Base-by-base conservation (phyloP, 495 filamentous ascomycete species). In the Lichina pygmaea region DNA sequence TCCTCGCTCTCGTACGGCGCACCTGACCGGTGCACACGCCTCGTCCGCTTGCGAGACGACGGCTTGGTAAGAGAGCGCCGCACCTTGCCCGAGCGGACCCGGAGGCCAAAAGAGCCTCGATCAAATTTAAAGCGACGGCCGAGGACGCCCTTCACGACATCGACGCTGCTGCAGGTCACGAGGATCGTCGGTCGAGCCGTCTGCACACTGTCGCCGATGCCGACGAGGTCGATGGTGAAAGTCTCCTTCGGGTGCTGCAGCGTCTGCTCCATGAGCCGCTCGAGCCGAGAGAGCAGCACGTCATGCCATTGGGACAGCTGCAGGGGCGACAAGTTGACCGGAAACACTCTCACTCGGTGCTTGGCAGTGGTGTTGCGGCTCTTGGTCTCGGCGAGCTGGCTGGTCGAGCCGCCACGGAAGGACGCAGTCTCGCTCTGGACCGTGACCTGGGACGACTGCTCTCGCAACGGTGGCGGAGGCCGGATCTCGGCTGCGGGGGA, bases 171-270 rank as follows among this genome's bases (percentile, higher is more conserved):
- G 52, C 65, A 67, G 11, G 57, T 62, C n/a, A 67, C 52, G 30
- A 67, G 52, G 32, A 65, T 62, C 2, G 65, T 67, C 13, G 62
- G 65, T 4, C 53, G 51, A 7, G 65, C 61, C 11, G 45, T 56
- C 8, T 54, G 50, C 36, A 50, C 52, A 6, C 58, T 59, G 39
- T 57, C 55, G 12, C 64, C 64, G 34, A 65, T 53, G n/a, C 55
- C 56, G 7, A 64, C 52, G 3, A 67, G 56, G 34, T 59, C 58
- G 16, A 67, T 60, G 33, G 53, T 59, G 30, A 57, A 49, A 0
- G 62, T 60, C 46, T 67, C 63, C 0, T 50, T 51, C 6, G 59
- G 57, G 45, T 58, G 55, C 47, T 55, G 52, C 24, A 63, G 51
- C 6, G 58, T 50, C 24, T 57, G 50, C 33, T 58, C 58, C 24